Evolutionary conservation across 2,329 filamentous ascomycete genomes (phyloP), one percentile per base, ranked within the genome.

Genomic region (Knufia petricola): DNA sequence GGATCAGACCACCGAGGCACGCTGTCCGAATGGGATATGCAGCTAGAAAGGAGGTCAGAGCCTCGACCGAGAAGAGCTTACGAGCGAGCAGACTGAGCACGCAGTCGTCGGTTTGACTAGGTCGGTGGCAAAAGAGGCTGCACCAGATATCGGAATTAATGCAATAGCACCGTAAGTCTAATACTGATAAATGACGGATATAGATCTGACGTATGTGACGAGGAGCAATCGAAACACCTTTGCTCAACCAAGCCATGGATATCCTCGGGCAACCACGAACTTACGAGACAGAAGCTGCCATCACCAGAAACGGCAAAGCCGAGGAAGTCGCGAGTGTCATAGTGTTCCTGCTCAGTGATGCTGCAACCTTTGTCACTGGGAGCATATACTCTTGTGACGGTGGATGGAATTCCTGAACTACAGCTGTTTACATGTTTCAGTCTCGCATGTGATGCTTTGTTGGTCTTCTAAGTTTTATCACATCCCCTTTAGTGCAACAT

Each of bases 331-430:
- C 69, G 8, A 64, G 66, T 15, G 61, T 72, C 1, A 66, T 74
- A 28, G 64, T 69, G 12, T 75, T 71, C 34, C 53, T 75, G 51
- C 58, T 75, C 15, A 69, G 69, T 36, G 66, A 71, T 50, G 66
- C 68, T 3, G 59, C 66, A 1, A 68, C 66, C 3, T 74, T 67
- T 56, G 69, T 71, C 1, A 75, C 72, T 1, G 71, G 71, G 0
- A 62, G 64, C 13, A 63, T 69, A 3, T 63, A 69, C 36, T 66
- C 60, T 42, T 67, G 74, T 19, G 72, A 75, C 58, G 72, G 72
- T 3, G 71, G 69, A n/a, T 41, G 39, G 39, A 41, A 41, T 26
- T 41, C 19, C 17, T 41, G 39, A 41, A 0, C 6, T 10, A 15
- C n/a, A n/a, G n/a, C n/a, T n/a, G n/a, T n/a, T n/a, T n/a, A n/a